These are phyloP conservation scores for Acorus calamus DNA, from an alignment of 106 monocot species.

Conservation along the genomic window DNA sequence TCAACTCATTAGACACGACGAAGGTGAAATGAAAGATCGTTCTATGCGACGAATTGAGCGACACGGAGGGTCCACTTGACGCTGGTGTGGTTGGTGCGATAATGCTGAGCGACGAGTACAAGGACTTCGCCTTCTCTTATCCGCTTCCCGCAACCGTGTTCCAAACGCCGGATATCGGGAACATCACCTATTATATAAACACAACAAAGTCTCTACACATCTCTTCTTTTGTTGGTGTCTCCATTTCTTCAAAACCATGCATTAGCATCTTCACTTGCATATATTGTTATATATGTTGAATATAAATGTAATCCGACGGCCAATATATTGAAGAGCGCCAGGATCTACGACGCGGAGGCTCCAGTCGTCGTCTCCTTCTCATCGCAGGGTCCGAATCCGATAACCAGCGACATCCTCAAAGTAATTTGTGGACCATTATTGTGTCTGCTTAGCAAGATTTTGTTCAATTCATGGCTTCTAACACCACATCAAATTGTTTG, in stretches of 20 bases:
- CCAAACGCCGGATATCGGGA: not conserved
- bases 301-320: not conserved
- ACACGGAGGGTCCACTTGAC: not conserved
- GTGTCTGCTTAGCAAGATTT: no score
- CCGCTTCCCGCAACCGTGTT: not conserved
- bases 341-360: not conserved
- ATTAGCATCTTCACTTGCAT: no score
- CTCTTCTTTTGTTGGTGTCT: not conserved
- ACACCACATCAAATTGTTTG: not conserved
- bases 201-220: not conserved
- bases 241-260: not conserved
- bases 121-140: not conserved
- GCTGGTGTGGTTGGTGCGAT: not conserved
- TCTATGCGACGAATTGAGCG: not conserved
- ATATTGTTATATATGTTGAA: not conserved
- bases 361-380: not conserved
- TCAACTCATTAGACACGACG: not conserved
- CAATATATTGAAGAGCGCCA: not conserved
- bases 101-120: slow-evolving; percentile 1
- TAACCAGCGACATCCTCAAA: slow-evolving; percentile 17
- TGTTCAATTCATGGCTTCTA: no score
- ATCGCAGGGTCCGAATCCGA: slow-evolving; percentile 8
- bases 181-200: slow-evolving; percentile 1
- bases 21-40: slow-evolving; percentile 5
- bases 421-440: not conserved